Evolutionary conservation across 2,329 filamentous ascomycete genomes (phyloP).

Genomic region (Fonsecaea monophora): DNA sequence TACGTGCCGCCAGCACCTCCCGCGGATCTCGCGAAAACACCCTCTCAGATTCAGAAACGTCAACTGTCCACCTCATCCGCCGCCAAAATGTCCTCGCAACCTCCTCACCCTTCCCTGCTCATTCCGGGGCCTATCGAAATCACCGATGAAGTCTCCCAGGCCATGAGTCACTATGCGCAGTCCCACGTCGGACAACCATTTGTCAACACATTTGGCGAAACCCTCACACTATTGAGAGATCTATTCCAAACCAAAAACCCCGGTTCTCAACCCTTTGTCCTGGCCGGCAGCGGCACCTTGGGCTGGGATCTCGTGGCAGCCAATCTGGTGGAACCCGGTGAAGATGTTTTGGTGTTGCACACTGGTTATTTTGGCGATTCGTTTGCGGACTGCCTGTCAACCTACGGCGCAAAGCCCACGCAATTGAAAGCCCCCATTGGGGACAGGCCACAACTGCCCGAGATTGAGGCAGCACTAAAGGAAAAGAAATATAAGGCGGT

Average conservation of each 20-base stretch:
- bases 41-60: conserved; percentile 30
- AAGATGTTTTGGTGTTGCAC: conserved; percentile 90
- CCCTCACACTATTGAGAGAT: conserved; percentile 83
- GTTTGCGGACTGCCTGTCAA: conserved; percentile 88
- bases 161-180: conserved; percentile 59
- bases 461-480: conserved; percentile 86
- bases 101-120: conserved; percentile 75
- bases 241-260: conserved; percentile 90
- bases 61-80: conserved; percentile 34
- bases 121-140: conserved; percentile 77
- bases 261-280: conserved; percentile 84
- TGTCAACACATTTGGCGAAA: conserved; percentile 88
- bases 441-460: conserved; percentile 80
- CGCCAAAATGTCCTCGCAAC: conserved; percentile 50
- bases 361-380: conserved; percentile 97
- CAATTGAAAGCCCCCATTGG: conserved; percentile 90
- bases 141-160: conserved; percentile 38
- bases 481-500: conserved; percentile 93
- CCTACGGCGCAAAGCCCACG: conserved; percentile 88
- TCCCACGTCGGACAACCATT: conserved; percentile 91
- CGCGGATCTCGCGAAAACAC: conserved; percentile 19
- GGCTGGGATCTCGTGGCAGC: conserved; percentile 97
- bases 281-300: conserved; percentile 92
- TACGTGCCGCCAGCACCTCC: conserved; percentile 45
- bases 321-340: conserved; percentile 87